These are phyloP conservation scores for Solanum acaule DNA, from an alignment of 257 asterid genomes.

Conservation along the genomic window DNA sequence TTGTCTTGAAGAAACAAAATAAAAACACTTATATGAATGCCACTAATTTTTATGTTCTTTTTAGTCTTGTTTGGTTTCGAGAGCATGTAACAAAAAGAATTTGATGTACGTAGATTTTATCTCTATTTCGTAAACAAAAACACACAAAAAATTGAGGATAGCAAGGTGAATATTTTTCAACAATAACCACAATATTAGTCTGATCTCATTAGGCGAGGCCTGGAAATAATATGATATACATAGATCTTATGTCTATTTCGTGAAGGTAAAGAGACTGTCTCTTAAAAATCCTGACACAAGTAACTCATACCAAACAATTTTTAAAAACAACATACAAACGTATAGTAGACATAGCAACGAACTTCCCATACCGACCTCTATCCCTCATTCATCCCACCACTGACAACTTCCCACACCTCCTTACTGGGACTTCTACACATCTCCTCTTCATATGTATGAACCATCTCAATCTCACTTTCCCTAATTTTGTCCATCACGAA, in stretches of 20 bases:
- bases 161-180: not conserved
- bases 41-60: not conserved
- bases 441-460: too few relatives aligned
- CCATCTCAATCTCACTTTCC: too few relatives aligned
- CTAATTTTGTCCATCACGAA: not conserved
- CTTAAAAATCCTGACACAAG: not conserved
- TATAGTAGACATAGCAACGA: not conserved
- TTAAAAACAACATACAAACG: not conserved
- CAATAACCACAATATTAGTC: too few relatives aligned
- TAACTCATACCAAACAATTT: not conserved
- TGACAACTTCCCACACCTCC: not conserved
- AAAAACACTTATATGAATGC: not conserved
- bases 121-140: too few relatives aligned
- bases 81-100: too few relatives aligned
- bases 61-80: not conserved
- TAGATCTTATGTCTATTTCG: too few relatives aligned
- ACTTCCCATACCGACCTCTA: not conserved
- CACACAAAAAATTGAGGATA: too few relatives aligned
- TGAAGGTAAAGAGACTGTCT: not conserved
- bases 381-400: not conserved
- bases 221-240: not conserved
- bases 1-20: not conserved
- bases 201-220: not conserved
- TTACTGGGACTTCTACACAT: not conserved
- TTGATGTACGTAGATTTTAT: too few relatives aligned